Percentiles rank a stretch among this genome's conserved stretches.
phyloP scores from a whole-genome alignment of 345 rosid genomes.

The Erysimum cheiranthoides region DNA sequence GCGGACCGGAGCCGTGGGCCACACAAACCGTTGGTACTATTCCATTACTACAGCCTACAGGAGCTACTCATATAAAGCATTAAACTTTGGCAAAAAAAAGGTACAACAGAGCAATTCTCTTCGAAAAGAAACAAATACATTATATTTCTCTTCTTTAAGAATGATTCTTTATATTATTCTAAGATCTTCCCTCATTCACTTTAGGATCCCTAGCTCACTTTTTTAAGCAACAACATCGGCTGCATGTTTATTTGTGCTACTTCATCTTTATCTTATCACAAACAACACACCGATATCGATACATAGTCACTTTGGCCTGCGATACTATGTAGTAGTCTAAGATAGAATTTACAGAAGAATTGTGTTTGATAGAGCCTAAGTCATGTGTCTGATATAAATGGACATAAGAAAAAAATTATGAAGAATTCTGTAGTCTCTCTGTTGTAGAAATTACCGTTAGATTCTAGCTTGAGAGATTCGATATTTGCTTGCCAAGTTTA shows the following conservation, averaged over 20 bases:
- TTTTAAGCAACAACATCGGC: conserved; percentile 44
- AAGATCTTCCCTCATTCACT: conserved; percentile 39
- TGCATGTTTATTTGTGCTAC: conserved; percentile 40
- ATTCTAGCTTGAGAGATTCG: conserved; percentile 28
- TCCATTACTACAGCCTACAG: conserved; percentile 34
- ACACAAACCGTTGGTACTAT: conserved; percentile 40
- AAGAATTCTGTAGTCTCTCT: not conserved
- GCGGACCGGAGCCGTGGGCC: conserved; percentile 45
- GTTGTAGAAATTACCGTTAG: conserved; percentile 18
- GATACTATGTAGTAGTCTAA: conserved; percentile 26
- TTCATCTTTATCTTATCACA: conserved; percentile 40
- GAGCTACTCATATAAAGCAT: conserved; percentile 48
- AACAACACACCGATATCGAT: conserved; percentile 28
- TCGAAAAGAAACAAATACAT: conserved; percentile 40
- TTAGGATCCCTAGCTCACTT: conserved; percentile 42
- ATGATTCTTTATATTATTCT: conserved; percentile 46
- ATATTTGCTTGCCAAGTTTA: conserved; percentile 38
- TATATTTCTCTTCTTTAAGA: conserved; percentile 34
- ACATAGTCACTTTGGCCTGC: conserved; percentile 7
- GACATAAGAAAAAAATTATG: not conserved
- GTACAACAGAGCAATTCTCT: conserved; percentile 38
- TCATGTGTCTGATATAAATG: not conserved
- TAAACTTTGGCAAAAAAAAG: conserved; percentile 44
- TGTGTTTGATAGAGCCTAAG: conserved; percentile 2
- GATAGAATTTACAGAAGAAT: not conserved